Percentiles rank a stretch among this genome's conserved stretches.
These are phyloP conservation scores for Lathyrus aphaca DNA, from an alignment of 306 rosid genomes.

Conservation along the genomic window DNA sequence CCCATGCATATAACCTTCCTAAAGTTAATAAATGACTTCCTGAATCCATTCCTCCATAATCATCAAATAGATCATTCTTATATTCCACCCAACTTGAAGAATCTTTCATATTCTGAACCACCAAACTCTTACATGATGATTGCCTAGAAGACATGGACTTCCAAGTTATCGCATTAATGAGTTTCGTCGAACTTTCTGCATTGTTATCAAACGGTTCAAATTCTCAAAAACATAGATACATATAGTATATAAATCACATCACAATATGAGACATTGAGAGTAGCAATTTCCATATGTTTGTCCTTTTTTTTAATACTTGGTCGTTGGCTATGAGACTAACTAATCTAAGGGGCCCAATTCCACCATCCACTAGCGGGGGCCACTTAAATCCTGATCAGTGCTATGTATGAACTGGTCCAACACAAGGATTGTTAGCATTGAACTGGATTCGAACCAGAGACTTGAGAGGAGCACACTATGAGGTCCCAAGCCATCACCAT, in stretches of 20 bases:
- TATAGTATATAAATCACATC: constrained; percentile 1
- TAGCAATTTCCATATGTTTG: background rate
- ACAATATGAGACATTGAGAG: constrained; percentile 4
- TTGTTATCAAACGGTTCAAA: constrained; percentile 39
- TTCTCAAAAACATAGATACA: constrained; percentile 28
- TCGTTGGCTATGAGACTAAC: too few species aligned
- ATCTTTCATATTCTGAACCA: constrained; percentile 62
- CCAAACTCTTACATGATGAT: constrained; percentile 85
- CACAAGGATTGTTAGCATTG: too few species aligned
- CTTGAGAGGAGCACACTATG: too few species aligned
- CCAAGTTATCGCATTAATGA: constrained; percentile 81
- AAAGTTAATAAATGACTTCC: constrained; percentile 92
- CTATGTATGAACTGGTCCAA: too few species aligned
- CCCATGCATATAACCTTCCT: constrained; percentile 94
- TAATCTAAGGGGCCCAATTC: too few species aligned
- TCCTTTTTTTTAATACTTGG: too few species aligned
- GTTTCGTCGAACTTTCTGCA: constrained; percentile 92
- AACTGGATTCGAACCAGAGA: too few species aligned
- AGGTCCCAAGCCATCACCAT: too few species aligned
- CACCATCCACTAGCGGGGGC: too few species aligned
- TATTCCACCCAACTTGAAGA: constrained; percentile 76
- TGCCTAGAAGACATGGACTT: constrained; percentile 65
- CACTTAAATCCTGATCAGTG: too few species aligned
- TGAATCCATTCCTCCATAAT: constrained; percentile 85
- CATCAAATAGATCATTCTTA: constrained; percentile 80